Conservation (phyloP, 1,284 basidiomycete species). For the Omphalotus olearius region DNA sequence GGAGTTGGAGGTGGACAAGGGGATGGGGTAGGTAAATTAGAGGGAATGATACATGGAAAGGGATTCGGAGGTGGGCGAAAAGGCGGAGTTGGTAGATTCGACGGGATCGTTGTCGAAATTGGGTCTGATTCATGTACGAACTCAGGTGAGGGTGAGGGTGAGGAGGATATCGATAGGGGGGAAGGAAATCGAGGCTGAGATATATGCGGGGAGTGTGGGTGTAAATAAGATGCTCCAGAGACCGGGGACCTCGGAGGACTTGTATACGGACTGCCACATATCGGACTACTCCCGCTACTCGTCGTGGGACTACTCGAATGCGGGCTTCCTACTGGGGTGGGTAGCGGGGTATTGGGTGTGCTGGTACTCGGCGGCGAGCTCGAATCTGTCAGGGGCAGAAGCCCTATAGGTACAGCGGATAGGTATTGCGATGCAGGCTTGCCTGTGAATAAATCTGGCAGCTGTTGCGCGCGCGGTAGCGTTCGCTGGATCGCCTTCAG, state of each 20-base stretch:
- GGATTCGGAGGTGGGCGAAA: slow-evolving; percentile 10
- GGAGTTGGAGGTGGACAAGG: not conserved
- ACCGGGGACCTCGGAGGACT: not conserved
- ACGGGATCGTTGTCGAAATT: not conserved
- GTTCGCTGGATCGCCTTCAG: slow-evolving; percentile 58
- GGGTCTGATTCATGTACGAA: not conserved
- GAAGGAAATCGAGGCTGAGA: slow-evolving; percentile 3
- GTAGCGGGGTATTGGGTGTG: not conserved
- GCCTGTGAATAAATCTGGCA: slow-evolving; percentile 32
- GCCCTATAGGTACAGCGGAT: slow-evolving; percentile 46
- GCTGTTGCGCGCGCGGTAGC: slow-evolving; percentile 47
- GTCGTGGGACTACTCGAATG: slow-evolving; percentile 2
- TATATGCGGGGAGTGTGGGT: not conserved
- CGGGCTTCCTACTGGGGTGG: slow-evolving; percentile 14
- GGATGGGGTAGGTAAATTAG: slow-evolving; percentile 15
- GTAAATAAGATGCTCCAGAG: not conserved
- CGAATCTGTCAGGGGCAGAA: slow-evolving; percentile 42
- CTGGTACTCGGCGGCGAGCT: slow-evolving; percentile 13
- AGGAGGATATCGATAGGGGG: slow-evolving; percentile 1
- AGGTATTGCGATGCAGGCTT: slow-evolving; percentile 36
- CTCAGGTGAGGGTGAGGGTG: slow-evolving; percentile 1
- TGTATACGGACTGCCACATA: not conserved
- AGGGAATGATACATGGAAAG: not conserved
- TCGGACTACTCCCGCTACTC: not conserved
- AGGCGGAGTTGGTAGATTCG: not conserved